Evolutionary conservation across 2,329 filamentous ascomycete species (phyloP), one percentile per base, ranked within the genome.

Genomic region (Lasiodiplodia citricola): DNA sequence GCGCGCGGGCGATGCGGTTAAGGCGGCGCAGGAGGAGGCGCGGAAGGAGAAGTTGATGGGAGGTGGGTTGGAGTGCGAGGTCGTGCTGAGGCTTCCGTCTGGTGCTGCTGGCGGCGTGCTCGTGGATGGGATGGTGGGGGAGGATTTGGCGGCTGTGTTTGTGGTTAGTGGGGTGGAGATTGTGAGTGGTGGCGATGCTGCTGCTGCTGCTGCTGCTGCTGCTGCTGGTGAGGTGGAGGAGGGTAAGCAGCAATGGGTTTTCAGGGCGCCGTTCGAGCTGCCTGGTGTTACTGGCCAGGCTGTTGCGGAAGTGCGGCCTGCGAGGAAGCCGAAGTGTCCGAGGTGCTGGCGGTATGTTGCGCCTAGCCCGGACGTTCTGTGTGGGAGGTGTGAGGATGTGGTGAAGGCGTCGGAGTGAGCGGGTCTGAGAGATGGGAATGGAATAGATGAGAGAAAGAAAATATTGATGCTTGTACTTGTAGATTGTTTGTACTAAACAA

Each of bases 341-440:
- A 86, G 96, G 63, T 99, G 96, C 81, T 99, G 96, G 96, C 88
- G 91, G 70, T 97, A 93, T 78, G 85, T 91, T 28, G 90, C 91
- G n/a, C 83, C 86, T n/a, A 80, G 81, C 58, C 85, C 90, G 73
- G 88, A 91, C 21, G 79, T 82, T 50, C 81, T 97, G 21, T 98
- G 95, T 79, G 80, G 79, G 60, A 84, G 93, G 75, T 98, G 95
- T 78, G 88, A 90, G 38, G 86, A 16, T 25, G 68, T 66, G 23
- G 55, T 58, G 78, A 88, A 90, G 37, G 86, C 88, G 14, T 87
- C 91, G 44, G 86, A n/a, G 8, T 5, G 21, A 37, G 41, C 7
- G 31, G 31, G 31, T 35, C 7, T 35, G 2, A 10, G 31, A 35
- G 31, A 35, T 10, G 31, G 8, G 2, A 35, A 35, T 35, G 31